Conservation (phyloP, 768 basidiomycete species). For the Panaeolus cyanescens region DNA sequence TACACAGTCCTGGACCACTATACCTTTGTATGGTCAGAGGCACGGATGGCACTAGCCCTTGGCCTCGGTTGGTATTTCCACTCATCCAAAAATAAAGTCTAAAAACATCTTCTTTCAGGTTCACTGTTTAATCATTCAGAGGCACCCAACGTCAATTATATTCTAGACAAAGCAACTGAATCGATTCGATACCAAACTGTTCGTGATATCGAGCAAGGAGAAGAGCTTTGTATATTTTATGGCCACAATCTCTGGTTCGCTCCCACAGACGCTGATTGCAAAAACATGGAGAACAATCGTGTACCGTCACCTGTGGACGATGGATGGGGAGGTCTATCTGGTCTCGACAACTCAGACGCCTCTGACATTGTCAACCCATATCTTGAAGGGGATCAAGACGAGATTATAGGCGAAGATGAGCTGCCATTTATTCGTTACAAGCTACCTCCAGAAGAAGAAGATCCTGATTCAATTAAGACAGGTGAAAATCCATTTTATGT, state of each 20-base stretch:
- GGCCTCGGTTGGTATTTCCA: slow-evolving; percentile 62
- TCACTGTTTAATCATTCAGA: slow-evolving; percentile 82
- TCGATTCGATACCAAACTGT: slow-evolving; percentile 65
- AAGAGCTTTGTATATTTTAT: slow-evolving; percentile 83
- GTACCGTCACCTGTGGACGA: slow-evolving; percentile 28
- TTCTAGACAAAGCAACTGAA: slow-evolving; percentile 50
- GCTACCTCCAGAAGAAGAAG: slow-evolving; percentile 65
- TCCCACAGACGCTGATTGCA: slow-evolving; percentile 33
- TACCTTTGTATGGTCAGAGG: slow-evolving; percentile 74
- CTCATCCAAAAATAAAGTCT: neutral
- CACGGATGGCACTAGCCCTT: slow-evolving; percentile 74
- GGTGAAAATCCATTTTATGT: slow-evolving; percentile 33
- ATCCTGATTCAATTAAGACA: slow-evolving; percentile 55
- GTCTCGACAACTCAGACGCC: slow-evolving; percentile 20
- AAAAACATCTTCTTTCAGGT: slow-evolving; percentile 39
- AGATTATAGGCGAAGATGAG: slow-evolving; percentile 54
- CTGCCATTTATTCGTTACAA: slow-evolving; percentile 71
- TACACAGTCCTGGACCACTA: slow-evolving; percentile 74
- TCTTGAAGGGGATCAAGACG: slow-evolving; percentile 38
- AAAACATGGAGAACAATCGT: neutral
- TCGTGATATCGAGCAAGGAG: slow-evolving; percentile 52
- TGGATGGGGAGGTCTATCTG: slow-evolving; percentile 47
- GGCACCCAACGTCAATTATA: slow-evolving; percentile 70
- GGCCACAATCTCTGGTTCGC: slow-evolving; percentile 69
- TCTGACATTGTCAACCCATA: slow-evolving; percentile 27